Evolutionary conservation across 345 rosid species (phyloP).

Genomic region (Acer campestre): DNA sequence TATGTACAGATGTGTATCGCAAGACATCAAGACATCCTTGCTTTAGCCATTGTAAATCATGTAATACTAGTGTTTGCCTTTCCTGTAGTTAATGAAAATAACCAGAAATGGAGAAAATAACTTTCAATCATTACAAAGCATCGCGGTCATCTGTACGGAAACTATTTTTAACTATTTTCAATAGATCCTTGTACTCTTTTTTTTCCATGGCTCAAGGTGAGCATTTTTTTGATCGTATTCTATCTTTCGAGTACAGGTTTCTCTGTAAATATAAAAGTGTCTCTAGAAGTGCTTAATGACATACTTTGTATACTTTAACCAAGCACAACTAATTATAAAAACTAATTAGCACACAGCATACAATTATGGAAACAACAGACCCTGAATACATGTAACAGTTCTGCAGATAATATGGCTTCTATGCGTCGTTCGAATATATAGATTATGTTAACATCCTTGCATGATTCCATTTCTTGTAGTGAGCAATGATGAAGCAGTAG

Average conservation of each 20-base stretch:
- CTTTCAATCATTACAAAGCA: neutral
- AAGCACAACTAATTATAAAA: conserved; percentile 3
- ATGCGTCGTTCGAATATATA: neutral
- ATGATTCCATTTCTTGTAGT: conserved; percentile 32
- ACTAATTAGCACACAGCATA: neutral
- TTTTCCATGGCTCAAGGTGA: neutral
- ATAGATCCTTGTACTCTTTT: neutral
- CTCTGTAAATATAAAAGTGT: neutral
- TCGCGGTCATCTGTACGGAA: neutral
- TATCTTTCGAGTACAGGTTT: neutral
- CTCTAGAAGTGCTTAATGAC: neutral
- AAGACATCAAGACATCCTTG: neutral
- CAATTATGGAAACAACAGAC: neutral
- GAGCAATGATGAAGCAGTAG: conserved; percentile 41
- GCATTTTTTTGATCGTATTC: neutral
- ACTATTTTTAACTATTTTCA: no score
- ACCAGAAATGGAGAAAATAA: neutral
- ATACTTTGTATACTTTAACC: neutral
- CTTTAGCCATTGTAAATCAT: conserved; percentile 11
- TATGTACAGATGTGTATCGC: neutral
- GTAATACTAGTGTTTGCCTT: neutral
- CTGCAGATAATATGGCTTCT: no score
- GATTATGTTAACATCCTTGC: conserved; percentile 34
- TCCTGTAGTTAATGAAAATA: neutral
- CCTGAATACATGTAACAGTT: neutral